Evolutionary conservation across 1,284 basidiomycete genomes (phyloP).

Genomic region (Crocinoboletus sp.): DNA sequence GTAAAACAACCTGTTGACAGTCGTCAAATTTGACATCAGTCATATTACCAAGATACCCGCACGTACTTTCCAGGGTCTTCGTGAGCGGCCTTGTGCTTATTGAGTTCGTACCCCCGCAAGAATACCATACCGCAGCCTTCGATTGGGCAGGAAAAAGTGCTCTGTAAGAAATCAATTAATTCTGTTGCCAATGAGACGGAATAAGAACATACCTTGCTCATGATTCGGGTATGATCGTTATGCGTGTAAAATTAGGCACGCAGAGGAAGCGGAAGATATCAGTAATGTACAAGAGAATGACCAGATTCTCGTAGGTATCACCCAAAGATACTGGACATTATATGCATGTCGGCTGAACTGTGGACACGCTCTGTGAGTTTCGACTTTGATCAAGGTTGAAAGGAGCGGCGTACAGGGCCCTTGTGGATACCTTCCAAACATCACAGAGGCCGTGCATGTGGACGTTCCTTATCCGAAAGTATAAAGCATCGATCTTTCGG

Average conservation of each 20-base stretch:
- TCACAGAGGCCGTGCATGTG: background rate
- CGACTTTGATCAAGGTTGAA: background rate
- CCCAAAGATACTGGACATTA: constrained; percentile 3
- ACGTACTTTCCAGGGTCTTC: constrained; percentile 2
- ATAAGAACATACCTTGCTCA: constrained; percentile 6
- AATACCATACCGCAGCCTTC: constrained; percentile 11
- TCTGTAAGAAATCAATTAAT: constrained; percentile 3
- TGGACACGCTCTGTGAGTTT: background rate
- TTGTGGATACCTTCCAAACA: no score
- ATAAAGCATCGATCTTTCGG: background rate
- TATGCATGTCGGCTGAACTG: background rate
- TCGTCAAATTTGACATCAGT: background rate
- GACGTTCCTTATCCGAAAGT: background rate
- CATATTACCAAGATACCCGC: background rate
- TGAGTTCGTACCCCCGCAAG: constrained; percentile 1
- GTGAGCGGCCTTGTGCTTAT: constrained; percentile 13
- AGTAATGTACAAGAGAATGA: constrained; percentile 6
- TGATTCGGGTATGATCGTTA: background rate
- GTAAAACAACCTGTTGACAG: constrained; percentile 3
- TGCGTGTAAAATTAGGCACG: background rate
- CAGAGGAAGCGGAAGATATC: background rate
- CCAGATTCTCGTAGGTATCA: constrained; percentile 1
- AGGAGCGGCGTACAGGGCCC: no score
- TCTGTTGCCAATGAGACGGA: background rate
- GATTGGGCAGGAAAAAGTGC: constrained; percentile 6